phyloP scores from a whole-genome alignment of 257 asterid species.

The Nicotiana benthamiana region DNA sequence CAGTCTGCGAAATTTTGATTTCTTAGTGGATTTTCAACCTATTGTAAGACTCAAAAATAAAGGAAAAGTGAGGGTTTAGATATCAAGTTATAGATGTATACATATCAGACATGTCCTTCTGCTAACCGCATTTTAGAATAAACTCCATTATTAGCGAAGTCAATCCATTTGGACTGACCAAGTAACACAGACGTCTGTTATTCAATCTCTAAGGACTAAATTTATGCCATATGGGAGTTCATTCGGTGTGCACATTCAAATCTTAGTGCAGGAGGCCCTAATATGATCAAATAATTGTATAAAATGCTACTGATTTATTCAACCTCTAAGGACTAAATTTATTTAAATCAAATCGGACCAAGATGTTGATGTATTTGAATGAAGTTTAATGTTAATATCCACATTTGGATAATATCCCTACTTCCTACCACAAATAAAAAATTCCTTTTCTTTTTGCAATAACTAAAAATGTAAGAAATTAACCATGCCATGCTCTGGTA shows the following conservation, averaged over 20 bases:
- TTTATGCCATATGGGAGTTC: not conserved
- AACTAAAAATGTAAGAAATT: not conserved
- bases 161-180: not conserved
- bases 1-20: not conserved
- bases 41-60: not conserved
- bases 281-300: not conserved
- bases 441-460: too few relatives aligned
- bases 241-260: not conserved
- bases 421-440: not conserved
- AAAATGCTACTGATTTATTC: not conserved
- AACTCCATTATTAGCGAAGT: not conserved
- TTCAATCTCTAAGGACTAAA: too few relatives aligned
- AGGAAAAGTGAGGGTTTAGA: not conserved
- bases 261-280: not conserved
- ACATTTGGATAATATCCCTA: not conserved
- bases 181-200: not conserved
- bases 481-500: not conserved
- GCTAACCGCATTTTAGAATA: not conserved
- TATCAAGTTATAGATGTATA: not conserved
- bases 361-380: not conserved
- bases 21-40: not conserved
- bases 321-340: not conserved
- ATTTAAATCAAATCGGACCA: not conserved
- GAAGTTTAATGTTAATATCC: not conserved
- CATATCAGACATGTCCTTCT: not conserved